Evolutionary conservation across 768 basidiomycete species (phyloP).

Genomic region (Punctularia strigosozonata): DNA sequence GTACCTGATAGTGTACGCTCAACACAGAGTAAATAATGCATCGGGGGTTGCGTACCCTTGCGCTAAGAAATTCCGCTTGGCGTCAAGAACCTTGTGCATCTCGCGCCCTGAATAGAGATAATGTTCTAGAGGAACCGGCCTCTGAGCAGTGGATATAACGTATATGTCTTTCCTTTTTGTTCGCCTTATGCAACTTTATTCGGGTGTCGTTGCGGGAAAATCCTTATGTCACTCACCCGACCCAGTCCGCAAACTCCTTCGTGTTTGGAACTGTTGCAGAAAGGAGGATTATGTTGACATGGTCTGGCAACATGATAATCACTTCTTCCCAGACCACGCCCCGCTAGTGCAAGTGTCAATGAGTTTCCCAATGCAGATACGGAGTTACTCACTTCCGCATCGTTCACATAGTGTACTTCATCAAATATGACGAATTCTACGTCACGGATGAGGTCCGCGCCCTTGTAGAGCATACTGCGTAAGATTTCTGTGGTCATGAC

Average conservation of each 20-base stretch:
- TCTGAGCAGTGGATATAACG: conserved; percentile 91
- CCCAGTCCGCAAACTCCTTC: conserved; percentile 98
- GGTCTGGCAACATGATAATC: conserved; percentile 98
- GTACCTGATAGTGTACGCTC: conserved; percentile 42
- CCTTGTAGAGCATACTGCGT: conserved; percentile 97
- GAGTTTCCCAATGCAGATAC: background rate
- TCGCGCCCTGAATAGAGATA: conserved; percentile 93
- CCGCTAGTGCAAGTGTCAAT: conserved; percentile 36
- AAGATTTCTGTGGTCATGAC: conserved; percentile 99
- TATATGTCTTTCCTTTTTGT: conserved; percentile 99
- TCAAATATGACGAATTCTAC: conserved; percentile 99
- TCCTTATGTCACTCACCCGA: conserved; percentile 56
- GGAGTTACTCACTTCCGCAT: conserved; percentile 66
- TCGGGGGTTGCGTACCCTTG: conserved; percentile 45
- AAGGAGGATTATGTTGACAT: conserved; percentile 93
- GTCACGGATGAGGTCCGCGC: conserved; percentile 95
- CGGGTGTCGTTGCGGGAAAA: background rate
- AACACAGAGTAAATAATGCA: background rate
- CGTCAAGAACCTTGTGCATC: conserved; percentile 85
- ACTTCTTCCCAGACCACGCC: conserved; percentile 99
- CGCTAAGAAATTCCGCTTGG: conserved; percentile 57
- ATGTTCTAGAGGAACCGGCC: conserved; percentile 95
- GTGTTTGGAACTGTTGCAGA: conserved; percentile 98
- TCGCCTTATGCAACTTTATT: conserved; percentile 39
- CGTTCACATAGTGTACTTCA: conserved; percentile 99